These are phyloP conservation scores for Chlamydomonas sp. DNA, from an alignment of 139 green algal species.

Conservation along the genomic window DNA sequence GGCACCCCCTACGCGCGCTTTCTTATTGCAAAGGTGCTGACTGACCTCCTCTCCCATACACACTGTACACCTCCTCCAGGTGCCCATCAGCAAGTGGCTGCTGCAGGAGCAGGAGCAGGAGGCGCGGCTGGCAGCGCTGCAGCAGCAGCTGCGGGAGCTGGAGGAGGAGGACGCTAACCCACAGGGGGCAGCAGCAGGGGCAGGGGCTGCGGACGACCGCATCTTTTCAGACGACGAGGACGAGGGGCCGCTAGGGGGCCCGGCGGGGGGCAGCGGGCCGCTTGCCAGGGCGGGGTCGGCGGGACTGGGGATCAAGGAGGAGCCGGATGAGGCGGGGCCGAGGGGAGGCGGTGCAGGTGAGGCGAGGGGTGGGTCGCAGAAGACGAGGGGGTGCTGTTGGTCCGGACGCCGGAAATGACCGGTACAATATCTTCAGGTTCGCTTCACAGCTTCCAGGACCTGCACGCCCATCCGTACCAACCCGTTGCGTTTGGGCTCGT, in stretches of 20 bases:
- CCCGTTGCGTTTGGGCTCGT: neutral
- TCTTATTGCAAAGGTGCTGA: neutral
- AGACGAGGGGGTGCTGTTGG: neutral
- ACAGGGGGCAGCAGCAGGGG: neutral
- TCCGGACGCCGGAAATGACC: neutral
- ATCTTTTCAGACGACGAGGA: slow-evolving; percentile 5
- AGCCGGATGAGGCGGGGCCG: too few relatives aligned
- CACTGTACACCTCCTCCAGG: neutral
- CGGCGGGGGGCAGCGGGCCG: neutral
- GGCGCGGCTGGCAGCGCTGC: slow-evolving; percentile 23
- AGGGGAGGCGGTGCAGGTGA: too few relatives aligned
- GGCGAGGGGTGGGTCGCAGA: too few relatives aligned
- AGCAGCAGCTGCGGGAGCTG: slow-evolving; percentile 16
- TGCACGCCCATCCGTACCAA: too few relatives aligned
- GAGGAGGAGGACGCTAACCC: neutral
- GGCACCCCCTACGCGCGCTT: too few relatives aligned
- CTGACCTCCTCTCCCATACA: neutral
- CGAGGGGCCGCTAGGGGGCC: neutral
- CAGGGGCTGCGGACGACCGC: neutral
- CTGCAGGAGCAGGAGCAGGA: slow-evolving; percentile 52
- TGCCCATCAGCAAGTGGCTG: slow-evolving; percentile 70
- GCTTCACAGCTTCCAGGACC: neutral
- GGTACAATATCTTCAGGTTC: neutral
- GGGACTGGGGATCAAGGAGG: neutral
- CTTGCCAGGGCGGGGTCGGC: neutral